Base-by-base conservation (phyloP, 306 rosid genomes). In the Dryas octopetala region DNA sequence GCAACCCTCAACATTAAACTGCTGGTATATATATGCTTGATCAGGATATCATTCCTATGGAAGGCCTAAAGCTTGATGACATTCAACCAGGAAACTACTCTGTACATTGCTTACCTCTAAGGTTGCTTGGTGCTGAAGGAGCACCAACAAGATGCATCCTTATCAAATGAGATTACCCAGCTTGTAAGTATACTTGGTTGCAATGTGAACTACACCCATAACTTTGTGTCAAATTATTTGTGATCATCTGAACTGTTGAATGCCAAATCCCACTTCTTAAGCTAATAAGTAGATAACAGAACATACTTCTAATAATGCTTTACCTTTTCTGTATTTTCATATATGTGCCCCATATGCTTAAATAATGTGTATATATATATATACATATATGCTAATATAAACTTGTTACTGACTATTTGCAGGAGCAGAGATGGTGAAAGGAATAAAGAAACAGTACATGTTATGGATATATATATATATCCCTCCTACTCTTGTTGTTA, bases 71-170 rank as follows among this genome's bases (percentile, higher is more conserved):
- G 81, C 95, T 91, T 45, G 93, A 86, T 75, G 88, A 76, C 53
- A 71, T 89, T 74, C 86, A 88, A 32, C 80, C 88, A 17, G 95
- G 93, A 76, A 17, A 83, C 53, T 88, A 91, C 78, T 74, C 85
- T 2, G 85, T 91, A 72, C 90, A 88, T 63, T 91, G 95, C 86
- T 82, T 91, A 55, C 93, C 92, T 78, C 91, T 88, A 45, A 82
- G 97, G 89, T 89, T 91, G 95, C 63, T 87, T 62, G 95, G 95
- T 68, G 88, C 93, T 0, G 95, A 89, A 79, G 95, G 97, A 74
- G 88, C 92, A 53, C 95, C 93, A 54, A 85, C 83, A 11, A 82
- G 97, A 77, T 88, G 95, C 91, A 89, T 91, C 81, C 84, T 89
- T 49, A 91, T 86, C 23, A 84, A 86, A 80, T 81, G 82, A 74